These are phyloP conservation scores for Thalassiosira hispida DNA, from an alignment of 352 stramenopile genomes.

Conservation along the genomic window DNA sequence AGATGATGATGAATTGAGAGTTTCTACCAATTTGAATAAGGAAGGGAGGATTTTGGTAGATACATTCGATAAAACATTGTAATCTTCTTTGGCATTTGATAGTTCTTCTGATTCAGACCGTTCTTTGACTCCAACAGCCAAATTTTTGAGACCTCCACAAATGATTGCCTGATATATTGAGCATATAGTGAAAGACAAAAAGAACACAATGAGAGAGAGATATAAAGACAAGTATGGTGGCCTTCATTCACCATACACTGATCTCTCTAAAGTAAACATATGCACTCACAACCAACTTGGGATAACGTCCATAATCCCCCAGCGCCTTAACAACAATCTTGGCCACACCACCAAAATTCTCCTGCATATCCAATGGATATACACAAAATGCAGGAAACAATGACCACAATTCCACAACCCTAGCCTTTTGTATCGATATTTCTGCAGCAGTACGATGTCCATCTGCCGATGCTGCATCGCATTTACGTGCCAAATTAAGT, in stretches of 20 bases:
- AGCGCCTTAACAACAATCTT: slow-evolving; percentile 67
- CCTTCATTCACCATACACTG: too few species aligned
- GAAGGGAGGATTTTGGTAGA: slow-evolving; percentile 71
- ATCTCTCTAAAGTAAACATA: neutral
- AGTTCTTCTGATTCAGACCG: slow-evolving; percentile 22
- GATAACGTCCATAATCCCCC: slow-evolving; percentile 72
- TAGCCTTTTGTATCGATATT: slow-evolving; percentile 49
- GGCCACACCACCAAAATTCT: slow-evolving; percentile 54
- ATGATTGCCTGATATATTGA: slow-evolving; percentile 50
- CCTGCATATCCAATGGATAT: slow-evolving; percentile 61
- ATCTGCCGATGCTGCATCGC: slow-evolving; percentile 50
- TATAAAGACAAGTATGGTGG: too few species aligned
- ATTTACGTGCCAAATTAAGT: slow-evolving; percentile 62
- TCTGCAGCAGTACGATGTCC: slow-evolving; percentile 37
- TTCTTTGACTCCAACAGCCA: slow-evolving; percentile 47
- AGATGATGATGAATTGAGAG: slow-evolving; percentile 34
- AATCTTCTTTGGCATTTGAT: slow-evolving; percentile 25
- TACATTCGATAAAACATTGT: slow-evolving; percentile 47
- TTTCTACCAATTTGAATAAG: slow-evolving; percentile 74
- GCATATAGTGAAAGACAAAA: neutral
- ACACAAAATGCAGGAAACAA: slow-evolving; percentile 72
- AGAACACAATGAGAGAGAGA: neutral
- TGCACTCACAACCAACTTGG: slow-evolving; percentile 73
- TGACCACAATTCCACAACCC: slow-evolving; percentile 72
- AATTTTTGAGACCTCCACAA: slow-evolving; percentile 52